Evolutionary conservation across 805 yeast species (phyloP).

Genomic region (Ogataea minuta): DNA sequence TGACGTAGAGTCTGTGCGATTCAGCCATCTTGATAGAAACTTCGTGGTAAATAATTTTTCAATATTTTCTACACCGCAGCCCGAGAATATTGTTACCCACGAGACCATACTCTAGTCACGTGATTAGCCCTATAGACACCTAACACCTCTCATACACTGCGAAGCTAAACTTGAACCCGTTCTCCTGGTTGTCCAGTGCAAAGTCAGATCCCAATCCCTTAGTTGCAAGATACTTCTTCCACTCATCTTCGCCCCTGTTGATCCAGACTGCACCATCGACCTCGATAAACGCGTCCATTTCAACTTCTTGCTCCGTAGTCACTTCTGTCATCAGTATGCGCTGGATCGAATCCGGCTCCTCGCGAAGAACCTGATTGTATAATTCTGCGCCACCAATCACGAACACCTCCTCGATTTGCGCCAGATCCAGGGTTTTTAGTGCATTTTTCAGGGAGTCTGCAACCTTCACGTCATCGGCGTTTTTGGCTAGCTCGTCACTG

Average conservation of each 20-base stretch:
- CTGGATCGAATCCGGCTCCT: conserved; percentile 38
- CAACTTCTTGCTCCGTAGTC: conserved; percentile 36
- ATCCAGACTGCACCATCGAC: conserved; percentile 38
- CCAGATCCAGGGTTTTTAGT: conserved; percentile 31
- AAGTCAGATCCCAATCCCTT: conserved; percentile 32
- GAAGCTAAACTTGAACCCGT: conserved; percentile 41
- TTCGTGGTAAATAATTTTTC: conserved; percentile 13
- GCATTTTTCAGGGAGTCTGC: conserved; percentile 48
- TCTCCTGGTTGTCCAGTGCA: conserved; percentile 33
- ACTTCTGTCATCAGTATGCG: conserved; percentile 72
- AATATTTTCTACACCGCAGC: conserved; percentile 6
- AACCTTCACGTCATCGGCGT: conserved; percentile 20
- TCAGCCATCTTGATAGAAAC: conserved; percentile 69
- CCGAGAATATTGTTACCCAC: no score
- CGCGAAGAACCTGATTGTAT: conserved; percentile 49
- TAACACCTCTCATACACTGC: conserved; percentile 5
- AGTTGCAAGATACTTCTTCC: conserved; percentile 41
- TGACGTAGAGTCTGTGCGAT: conserved; percentile 99
- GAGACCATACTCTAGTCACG: conserved; percentile 7
- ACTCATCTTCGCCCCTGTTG: conserved; percentile 33
- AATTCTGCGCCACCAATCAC: conserved; percentile 93
- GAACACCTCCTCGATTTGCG: conserved; percentile 56
- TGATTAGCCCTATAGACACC: conserved; percentile 8
- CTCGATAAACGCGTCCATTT: conserved; percentile 71
- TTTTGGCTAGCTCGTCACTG: conserved; percentile 26